Evolutionary conservation across 192 early-diverging fungal genomes (phyloP), one percentile per base, ranked within the genome.

Genomic region (Backusella circina): DNA sequence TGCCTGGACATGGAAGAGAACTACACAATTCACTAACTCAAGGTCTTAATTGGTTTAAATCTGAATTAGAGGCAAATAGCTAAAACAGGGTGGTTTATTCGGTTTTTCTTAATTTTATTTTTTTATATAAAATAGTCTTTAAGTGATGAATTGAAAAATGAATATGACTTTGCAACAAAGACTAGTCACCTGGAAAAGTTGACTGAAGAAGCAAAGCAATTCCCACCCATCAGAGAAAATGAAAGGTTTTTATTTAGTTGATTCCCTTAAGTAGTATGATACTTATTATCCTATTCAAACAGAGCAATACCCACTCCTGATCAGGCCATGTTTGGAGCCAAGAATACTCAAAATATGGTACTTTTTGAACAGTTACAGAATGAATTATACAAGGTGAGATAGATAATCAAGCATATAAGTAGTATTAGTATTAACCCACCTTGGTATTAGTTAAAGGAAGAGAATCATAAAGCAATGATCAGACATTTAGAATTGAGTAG

Each of bases 161-260:
- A 61, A 3, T 61, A 61, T 16, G 44, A 70, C 7, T 30, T 75
- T 10, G 8, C 37, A 41, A 67, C 69, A 28, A 70, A 54, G 26
- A 35, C 57, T 2, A 70, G 39, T 26, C 35, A 70, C 9, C 16
- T 75, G 33, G 75, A 75, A 36, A 12, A 70, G 36, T 30, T 57
- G 5, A 36, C 57, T 15, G 35, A 75, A 37, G 51, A 57, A 39
- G 67, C 75, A 13, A 37, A 57, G 13, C 21, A 47, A 16, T 8
- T 37, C 2, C 26, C 21, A 31, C 38, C 23, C 0, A 28, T 70
- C 5, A 31, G n/a, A n/a, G n/a, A 12, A 0, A 10, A 38, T 41
- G 10, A 38, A 70, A 38, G 38, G 68, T 41, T 23, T 18, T 6
- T 36, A 23, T n/a, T n/a, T 36, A n/a, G 2, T 67, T 36, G 16